Conservation (phyloP, 805 yeast species). For the Candida saitoana region DNA sequence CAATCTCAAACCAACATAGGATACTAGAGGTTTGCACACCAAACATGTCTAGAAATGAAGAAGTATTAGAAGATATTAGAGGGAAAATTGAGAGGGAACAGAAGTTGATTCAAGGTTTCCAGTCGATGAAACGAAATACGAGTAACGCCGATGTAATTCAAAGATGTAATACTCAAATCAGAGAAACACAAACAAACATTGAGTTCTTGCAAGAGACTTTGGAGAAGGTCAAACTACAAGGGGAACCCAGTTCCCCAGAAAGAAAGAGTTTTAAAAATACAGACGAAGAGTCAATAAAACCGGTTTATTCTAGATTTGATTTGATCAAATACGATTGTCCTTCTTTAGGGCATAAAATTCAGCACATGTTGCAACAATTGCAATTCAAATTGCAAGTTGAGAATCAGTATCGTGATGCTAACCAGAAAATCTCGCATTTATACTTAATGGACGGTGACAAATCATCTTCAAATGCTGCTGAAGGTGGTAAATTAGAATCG, state of each 20-base stretch:
- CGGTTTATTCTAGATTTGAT: slow-evolving; percentile 68
- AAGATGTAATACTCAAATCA: slow-evolving; percentile 82
- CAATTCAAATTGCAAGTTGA: slow-evolving; percentile 94
- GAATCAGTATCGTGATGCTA: slow-evolving; percentile 87
- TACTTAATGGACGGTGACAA: slow-evolving; percentile 91
- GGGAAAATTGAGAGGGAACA: slow-evolving; percentile 84
- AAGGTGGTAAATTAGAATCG: slow-evolving; percentile 79
- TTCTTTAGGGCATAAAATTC: slow-evolving; percentile 89
- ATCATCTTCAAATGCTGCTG: slow-evolving; percentile 80
- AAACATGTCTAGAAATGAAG: slow-evolving; percentile 15
- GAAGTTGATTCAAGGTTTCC: slow-evolving; percentile 85
- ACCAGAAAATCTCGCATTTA: slow-evolving; percentile 79
- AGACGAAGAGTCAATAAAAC: slow-evolving; percentile 18
- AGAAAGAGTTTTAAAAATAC: background rate
- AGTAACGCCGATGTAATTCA: slow-evolving; percentile 79
- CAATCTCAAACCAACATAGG: background rate
- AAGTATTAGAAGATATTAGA: slow-evolving; percentile 60
- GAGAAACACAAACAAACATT: slow-evolving; percentile 88
- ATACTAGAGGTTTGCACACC: background rate
- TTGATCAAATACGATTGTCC: slow-evolving; percentile 90
- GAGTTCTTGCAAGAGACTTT: slow-evolving; percentile 81
- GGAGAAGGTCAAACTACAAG: slow-evolving; percentile 49
- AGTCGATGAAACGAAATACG: slow-evolving; percentile 73
- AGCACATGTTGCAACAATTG: slow-evolving; percentile 89
- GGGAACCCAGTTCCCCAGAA: background rate